Base-by-base conservation (phyloP, 1,284 basidiomycete genomes). In the Takashimella koratensis region DNA sequence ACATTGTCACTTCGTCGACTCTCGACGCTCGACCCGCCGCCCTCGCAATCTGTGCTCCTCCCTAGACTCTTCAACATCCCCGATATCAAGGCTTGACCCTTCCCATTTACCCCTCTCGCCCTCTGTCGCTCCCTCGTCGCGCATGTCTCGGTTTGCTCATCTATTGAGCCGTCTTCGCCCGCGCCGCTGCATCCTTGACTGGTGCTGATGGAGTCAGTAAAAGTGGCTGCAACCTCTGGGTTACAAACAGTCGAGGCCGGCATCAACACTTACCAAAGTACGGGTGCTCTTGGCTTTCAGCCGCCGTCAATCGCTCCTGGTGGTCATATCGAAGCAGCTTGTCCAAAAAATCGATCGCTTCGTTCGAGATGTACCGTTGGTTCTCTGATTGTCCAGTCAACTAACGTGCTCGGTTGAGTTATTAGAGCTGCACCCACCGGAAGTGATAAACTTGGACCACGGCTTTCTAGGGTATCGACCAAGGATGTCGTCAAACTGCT, bases 301-400 rank as follows among this genome's bases (percentile, higher is more conserved):
- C 82, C 44, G 95, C 95, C 23, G 95, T 98, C 58, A 97, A 81
- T 51, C 95, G 85, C 73, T 97, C 93, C 79, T 96, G 92, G 73
- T 98, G 95, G 74, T 98, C 76, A 75, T 98, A 98, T 46, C 90
- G 85, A 67, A 98, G 82, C 45, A 98, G 81, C 78, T 94, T 94
- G 79, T 98, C 95, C 58, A 98, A 78, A 70, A 98, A 88, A 79
- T 98, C 93, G 67, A 94, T 88, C n/a, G 92, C 93, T 71, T 95
- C 92, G 73, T 92, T 96, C n/a, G 91, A 92, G 63, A 98, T 92
- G 77, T 90, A 97, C 52, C 93, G 85, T 76, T 96, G 91, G 75
- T 97, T 98, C 72, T 98, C 95, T 45, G 16, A 16, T 36, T 36
- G 8, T 36, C 16, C 30, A 36, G 30, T 86, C 16, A 40, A 30